Evolutionary conservation across 768 basidiomycete species (phyloP).

Genomic region (Boletus reticuloceps): DNA sequence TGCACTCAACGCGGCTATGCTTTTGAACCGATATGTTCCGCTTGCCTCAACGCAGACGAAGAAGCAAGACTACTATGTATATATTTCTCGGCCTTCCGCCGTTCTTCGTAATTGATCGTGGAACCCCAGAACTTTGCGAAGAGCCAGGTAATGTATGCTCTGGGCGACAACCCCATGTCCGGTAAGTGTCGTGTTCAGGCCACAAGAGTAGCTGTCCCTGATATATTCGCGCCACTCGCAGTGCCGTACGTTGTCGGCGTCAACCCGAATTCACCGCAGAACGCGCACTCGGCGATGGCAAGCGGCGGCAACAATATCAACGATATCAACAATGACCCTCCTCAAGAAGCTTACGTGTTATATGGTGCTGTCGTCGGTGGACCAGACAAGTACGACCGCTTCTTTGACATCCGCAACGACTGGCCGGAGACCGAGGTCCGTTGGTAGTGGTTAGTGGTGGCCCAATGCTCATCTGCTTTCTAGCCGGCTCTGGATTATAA

Average conservation of each 20-base stretch:
- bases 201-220: not conserved
- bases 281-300: constrained; percentile 89
- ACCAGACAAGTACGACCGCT: constrained; percentile 71
- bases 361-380: constrained; percentile 92
- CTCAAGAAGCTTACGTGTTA: constrained; percentile 68
- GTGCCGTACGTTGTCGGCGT: constrained; percentile 73
- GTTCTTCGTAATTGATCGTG: constrained; percentile 4
- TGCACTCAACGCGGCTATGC: constrained; percentile 83
- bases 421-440: constrained; percentile 86
- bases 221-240: not conserved
- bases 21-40: constrained; percentile 73
- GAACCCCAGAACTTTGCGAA: constrained; percentile 62
- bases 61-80: constrained; percentile 58
- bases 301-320: constrained; percentile 74
- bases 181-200: constrained; percentile 39
- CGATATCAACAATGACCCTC: constrained; percentile 70
- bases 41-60: constrained; percentile 63
- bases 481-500: constrained; percentile 86
- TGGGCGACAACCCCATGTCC: constrained; percentile 90
- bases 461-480: constrained; percentile 13
- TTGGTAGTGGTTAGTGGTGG: not conserved
- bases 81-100: constrained; percentile 6
- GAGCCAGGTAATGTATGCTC: constrained; percentile 73
- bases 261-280: constrained; percentile 87
- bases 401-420: constrained; percentile 83